Evolutionary conservation across 2,329 filamentous ascomycete genomes (phyloP).

Genomic region (Raffaelea deltoideospora): DNA sequence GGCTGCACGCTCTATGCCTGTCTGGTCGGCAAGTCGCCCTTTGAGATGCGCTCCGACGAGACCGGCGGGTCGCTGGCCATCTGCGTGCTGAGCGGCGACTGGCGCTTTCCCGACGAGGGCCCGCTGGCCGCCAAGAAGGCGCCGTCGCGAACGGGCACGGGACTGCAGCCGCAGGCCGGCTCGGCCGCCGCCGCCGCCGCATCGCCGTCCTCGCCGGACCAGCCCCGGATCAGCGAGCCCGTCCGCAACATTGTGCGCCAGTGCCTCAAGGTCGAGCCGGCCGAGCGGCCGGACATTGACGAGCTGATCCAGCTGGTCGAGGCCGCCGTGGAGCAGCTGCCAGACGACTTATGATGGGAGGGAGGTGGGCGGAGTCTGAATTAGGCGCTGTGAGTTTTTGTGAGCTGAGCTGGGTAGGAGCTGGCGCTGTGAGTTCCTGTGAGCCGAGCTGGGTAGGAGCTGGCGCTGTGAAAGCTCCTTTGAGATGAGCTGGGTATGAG

Average conservation of each 20-base stretch:
- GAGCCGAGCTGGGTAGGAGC: too few species aligned
- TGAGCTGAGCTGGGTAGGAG: too few species aligned
- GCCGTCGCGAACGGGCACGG: constrained; percentile 18
- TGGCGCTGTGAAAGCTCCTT: too few species aligned
- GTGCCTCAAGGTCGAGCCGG: constrained; percentile 76
- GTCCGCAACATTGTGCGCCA: constrained; percentile 78
- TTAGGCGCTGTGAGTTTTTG: too few species aligned
- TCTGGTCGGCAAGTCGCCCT: constrained; percentile 89
- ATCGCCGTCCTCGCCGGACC: neutral
- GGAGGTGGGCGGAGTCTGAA: neutral
- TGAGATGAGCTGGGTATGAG: too few species aligned
- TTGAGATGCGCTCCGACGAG: constrained; percentile 90
- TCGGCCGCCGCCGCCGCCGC: constrained; percentile 14
- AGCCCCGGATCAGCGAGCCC: constrained; percentile 49
- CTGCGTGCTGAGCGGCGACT: constrained; percentile 85
- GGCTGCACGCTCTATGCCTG: constrained; percentile 97
- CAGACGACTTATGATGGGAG: constrained; percentile 32
- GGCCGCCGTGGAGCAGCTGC: constrained; percentile 50
- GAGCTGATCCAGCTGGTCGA: constrained; percentile 72
- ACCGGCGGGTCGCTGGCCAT: constrained; percentile 87
- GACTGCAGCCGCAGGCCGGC: constrained; percentile 14
- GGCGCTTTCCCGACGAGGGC: constrained; percentile 87
- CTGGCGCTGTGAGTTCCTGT: too few species aligned
- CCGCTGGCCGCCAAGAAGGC: neutral
- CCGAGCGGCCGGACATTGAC: constrained; percentile 74